phyloP scores from a whole-genome alignment of 768 basidiomycete genomes.

The Cubamyces sp. region DNA sequence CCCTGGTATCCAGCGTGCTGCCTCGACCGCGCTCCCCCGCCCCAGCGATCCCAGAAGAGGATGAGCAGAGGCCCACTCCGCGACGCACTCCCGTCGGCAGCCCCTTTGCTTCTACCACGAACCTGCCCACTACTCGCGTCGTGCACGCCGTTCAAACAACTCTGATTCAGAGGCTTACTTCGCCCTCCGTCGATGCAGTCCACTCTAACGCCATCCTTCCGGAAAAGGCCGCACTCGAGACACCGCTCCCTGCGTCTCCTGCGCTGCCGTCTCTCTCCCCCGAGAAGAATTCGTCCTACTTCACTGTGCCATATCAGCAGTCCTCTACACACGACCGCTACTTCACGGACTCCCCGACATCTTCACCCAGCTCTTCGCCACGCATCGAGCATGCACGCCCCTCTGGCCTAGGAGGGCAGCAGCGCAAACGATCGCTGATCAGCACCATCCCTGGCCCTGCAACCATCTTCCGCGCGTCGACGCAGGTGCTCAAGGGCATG shows the following conservation, averaged over 20 bases:
- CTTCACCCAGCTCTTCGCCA: slow-evolving; percentile 16
- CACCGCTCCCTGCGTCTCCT: slow-evolving; percentile 18
- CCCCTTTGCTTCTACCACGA: slow-evolving; percentile 13
- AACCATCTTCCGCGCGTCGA: slow-evolving; percentile 32
- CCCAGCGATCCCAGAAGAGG: slow-evolving; percentile 33
- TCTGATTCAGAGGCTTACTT: neutral
- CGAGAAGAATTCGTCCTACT: slow-evolving; percentile 2
- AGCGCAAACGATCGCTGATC: slow-evolving; percentile 18
- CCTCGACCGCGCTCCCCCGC: slow-evolving; percentile 7
- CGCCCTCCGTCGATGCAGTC: neutral
- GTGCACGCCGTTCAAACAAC: neutral
- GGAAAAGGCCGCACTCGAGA: slow-evolving; percentile 5
- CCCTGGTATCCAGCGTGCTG: slow-evolving; percentile 2
- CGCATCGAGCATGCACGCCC: slow-evolving; percentile 11
- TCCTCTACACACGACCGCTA: neutral
- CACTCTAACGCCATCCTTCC: neutral
- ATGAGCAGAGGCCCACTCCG: slow-evolving; percentile 32
- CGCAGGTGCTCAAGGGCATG: slow-evolving; percentile 36
- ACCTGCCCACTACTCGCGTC: slow-evolving; percentile 7
- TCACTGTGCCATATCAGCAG: slow-evolving; percentile 14
- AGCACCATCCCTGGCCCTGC: slow-evolving; percentile 22
- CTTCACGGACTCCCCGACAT: slow-evolving; percentile 8
- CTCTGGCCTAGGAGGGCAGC: neutral
- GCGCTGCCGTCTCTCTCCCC: neutral
- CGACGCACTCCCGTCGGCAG: slow-evolving; percentile 23